Evolutionary conservation across 306 rosid species (phyloP).

Genomic region (Vicia faba): DNA sequence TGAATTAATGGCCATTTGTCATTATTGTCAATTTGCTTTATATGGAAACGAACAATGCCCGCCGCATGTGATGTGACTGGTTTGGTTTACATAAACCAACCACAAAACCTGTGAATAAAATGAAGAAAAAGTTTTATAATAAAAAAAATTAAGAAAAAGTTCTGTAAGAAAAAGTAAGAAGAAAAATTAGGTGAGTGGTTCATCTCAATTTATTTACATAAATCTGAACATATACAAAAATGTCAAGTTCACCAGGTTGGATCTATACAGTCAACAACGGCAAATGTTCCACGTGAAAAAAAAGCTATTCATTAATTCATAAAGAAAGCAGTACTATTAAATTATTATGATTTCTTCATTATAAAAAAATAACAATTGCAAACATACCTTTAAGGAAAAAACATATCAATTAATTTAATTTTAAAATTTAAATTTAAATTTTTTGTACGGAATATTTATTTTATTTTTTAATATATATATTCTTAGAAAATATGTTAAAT

Average conservation of each 20-base stretch:
- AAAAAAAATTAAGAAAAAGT: not conserved
- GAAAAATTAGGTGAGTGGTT: not conserved
- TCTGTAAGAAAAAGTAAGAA: too few species aligned
- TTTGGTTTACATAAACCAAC: not conserved
- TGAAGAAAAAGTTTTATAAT: not conserved
- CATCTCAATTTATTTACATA: too few species aligned
- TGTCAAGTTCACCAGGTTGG: constrained; percentile 28
- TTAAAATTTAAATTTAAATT: too few species aligned
- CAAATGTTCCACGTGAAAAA: not conserved
- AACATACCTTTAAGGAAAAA: too few species aligned
- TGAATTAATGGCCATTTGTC: not conserved
- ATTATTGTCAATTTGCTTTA: not conserved
- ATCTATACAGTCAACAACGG: constrained; percentile 13
- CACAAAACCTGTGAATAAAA: constrained; percentile 5
- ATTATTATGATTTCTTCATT: not conserved
- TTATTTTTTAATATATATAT: too few species aligned
- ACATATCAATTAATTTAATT: too few species aligned
- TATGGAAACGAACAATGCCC: not conserved
- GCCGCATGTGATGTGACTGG: constrained; percentile 2
- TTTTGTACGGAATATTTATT: too few species aligned
- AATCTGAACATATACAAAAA: not conserved
- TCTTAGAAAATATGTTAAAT: too few species aligned
- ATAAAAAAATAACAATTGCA: too few species aligned
- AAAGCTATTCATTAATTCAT: not conserved
- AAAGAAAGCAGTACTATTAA: not conserved